Percentiles rank a stretch among this genome's conserved stretches.
phyloP scores from a whole-genome alignment of 306 rosid species.

The Coriaria nepalensis region DNA sequence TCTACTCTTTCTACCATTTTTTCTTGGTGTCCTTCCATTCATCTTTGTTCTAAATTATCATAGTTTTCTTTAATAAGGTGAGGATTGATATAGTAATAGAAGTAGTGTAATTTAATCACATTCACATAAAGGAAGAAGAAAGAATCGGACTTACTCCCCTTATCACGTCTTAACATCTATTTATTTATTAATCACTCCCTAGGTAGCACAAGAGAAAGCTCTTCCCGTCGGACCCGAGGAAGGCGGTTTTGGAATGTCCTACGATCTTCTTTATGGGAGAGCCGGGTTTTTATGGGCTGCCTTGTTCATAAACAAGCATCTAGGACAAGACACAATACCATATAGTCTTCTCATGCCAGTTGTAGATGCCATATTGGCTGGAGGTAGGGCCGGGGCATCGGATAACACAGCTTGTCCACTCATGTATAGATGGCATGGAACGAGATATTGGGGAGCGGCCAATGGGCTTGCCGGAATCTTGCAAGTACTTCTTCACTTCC shows the following conservation, averaged over 20 bases:
- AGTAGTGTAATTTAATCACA: no score
- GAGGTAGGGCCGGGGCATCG: constrained; percentile 85
- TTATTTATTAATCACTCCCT: constrained; percentile 1
- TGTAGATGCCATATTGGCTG: constrained; percentile 64
- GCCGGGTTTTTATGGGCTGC: constrained; percentile 86
- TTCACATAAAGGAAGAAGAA: no score
- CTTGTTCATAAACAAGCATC: constrained; percentile 48
- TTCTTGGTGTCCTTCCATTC: no score
- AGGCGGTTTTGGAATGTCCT: constrained; percentile 98
- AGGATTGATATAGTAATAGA: no score
- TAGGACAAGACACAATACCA: constrained; percentile 46
- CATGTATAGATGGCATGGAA: constrained; percentile 92
- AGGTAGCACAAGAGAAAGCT: constrained; percentile 73
- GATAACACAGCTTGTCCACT: constrained; percentile 65
- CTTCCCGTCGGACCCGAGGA: constrained; percentile 83
- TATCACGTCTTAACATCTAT: background rate
- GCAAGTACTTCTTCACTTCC: constrained; percentile 69
- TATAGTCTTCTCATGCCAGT: constrained; percentile 42
- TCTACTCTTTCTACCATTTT: no score
- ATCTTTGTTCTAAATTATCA: no score
- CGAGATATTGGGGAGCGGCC: constrained; percentile 84
- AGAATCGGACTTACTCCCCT: background rate
- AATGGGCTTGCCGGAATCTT: constrained; percentile 79
- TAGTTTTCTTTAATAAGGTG: no score
- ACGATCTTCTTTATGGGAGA: constrained; percentile 77